Evolutionary conservation across 202 grass and related monocot species (phyloP).

Genomic region (Miscanthus sacchariflorus): DNA sequence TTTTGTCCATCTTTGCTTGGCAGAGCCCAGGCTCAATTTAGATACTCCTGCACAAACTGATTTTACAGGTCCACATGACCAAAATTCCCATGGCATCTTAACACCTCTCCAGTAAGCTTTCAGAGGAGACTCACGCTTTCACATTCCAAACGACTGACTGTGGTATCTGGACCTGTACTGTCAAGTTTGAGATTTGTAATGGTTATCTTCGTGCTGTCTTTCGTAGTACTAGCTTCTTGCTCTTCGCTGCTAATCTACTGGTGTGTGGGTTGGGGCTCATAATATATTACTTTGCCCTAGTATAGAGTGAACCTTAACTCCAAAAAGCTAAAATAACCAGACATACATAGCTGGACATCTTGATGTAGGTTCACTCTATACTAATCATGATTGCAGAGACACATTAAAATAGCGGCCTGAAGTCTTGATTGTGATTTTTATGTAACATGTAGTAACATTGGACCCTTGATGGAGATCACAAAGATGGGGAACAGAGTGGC

Average conservation of each 20-base stretch:
- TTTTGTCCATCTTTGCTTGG: background rate
- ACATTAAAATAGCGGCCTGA: background rate
- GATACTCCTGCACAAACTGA: background rate
- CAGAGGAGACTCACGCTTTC: background rate
- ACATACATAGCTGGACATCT: conserved; percentile 4
- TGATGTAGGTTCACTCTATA: conserved; percentile 12
- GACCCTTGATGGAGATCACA: conserved; percentile 69
- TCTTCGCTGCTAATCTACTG: conserved; percentile 9
- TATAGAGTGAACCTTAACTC: background rate
- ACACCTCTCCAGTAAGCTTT: background rate
- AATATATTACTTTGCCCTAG: background rate
- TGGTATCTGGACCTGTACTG: background rate
- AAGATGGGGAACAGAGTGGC: conserved; percentile 73
- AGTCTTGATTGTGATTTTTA: conserved; percentile 29
- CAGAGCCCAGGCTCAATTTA: background rate
- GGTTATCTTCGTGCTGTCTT: background rate
- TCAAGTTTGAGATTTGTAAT: background rate
- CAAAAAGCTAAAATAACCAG: background rate
- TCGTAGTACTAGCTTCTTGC: background rate
- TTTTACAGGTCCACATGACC: background rate
- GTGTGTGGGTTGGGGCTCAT: background rate
- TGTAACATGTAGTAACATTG: conserved; percentile 70
- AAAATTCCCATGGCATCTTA: conserved; percentile 8
- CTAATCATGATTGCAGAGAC: conserved; percentile 9
- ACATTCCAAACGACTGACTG: background rate